These are phyloP conservation scores for Geranium brycei DNA, from an alignment of 345 rosid species.

Conservation along the genomic window DNA sequence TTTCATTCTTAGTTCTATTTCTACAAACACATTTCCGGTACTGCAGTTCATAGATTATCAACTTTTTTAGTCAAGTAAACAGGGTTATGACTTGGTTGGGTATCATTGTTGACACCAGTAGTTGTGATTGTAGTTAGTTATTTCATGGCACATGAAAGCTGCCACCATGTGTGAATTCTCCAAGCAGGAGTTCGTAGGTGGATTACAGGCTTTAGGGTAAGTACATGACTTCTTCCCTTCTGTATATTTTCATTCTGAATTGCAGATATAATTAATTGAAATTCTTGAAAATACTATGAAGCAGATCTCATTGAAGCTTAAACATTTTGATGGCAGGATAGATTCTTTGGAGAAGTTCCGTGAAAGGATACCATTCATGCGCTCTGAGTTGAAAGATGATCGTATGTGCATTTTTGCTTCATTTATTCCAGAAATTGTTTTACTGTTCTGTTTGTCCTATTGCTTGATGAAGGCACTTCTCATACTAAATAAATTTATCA, in stretches of 20 bases:
- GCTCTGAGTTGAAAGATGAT: slow-evolving; percentile 89
- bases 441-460: too few relatives aligned
- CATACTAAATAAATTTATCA: too few relatives aligned
- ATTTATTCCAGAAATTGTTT: not conserved
- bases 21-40: not conserved
- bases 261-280: not conserved
- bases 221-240: slow-evolving; percentile 8
- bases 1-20: not conserved
- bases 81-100: not conserved
- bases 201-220: slow-evolving; percentile 80
- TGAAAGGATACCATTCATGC: slow-evolving; percentile 73
- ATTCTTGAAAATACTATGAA: not conserved
- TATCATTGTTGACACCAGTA: slow-evolving; percentile 2
- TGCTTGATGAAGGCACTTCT: too few relatives aligned
- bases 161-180: slow-evolving; percentile 95
- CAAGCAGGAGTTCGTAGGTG: slow-evolving; percentile 73
- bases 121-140: slow-evolving; percentile 53
- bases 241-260: not conserved
- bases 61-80: not conserved
- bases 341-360: slow-evolving; percentile 75
- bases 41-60: not conserved
- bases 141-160: slow-evolving; percentile 99
- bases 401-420: slow-evolving; percentile 34
- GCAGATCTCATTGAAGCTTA: not conserved
- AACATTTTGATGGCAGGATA: slow-evolving; percentile 52